Conservation (phyloP, 305 asterid genomes). For the Fraxinus greggii region DNA sequence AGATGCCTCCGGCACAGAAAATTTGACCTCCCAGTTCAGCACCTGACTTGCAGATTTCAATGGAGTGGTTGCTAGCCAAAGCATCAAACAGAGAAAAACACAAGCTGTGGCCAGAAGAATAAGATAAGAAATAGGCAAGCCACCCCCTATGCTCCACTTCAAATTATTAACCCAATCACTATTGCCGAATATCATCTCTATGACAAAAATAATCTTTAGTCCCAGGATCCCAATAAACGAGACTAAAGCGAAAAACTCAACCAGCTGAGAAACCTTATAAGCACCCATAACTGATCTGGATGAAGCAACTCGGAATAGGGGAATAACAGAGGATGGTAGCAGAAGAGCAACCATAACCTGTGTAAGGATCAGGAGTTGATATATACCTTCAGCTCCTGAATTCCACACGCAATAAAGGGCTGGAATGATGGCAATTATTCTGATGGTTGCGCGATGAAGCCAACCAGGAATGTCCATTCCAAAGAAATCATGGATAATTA, state of each 20-base stretch:
- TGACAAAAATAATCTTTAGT: conserved; percentile 60
- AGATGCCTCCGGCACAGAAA: conserved; percentile 29
- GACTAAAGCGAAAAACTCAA: conserved; percentile 60
- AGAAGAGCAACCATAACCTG: conserved; percentile 82
- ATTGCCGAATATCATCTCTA: conserved; percentile 81
- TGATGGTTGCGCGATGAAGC: conserved; percentile 85
- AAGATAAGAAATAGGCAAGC: conserved; percentile 43
- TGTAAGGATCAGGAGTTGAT: conserved; percentile 67
- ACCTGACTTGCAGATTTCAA: conserved; percentile 68
- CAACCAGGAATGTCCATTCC: conserved; percentile 79
- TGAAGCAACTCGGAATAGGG: conserved; percentile 80
- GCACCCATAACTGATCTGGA: conserved; percentile 78
- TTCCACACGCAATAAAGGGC: conserved; percentile 75
- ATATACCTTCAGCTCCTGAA: conserved; percentile 88
- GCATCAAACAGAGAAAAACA: conserved; percentile 60
- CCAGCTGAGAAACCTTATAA: conserved; percentile 49
- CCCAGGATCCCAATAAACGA: conserved; percentile 69
- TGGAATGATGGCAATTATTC: conserved; percentile 73
- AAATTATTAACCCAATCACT: conserved; percentile 84
- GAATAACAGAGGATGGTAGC: conserved; percentile 90
- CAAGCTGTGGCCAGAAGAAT: conserved; percentile 57
- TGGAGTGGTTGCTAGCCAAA: conserved; percentile 85
- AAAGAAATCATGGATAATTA: conserved; percentile 53
- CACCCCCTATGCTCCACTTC: conserved; percentile 67
- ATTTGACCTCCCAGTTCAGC: conserved; percentile 44